These are phyloP conservation scores for Lentinula novae-zelandiae DNA, from an alignment of 1,284 basidiomycete genomes.

Conservation along the genomic window DNA sequence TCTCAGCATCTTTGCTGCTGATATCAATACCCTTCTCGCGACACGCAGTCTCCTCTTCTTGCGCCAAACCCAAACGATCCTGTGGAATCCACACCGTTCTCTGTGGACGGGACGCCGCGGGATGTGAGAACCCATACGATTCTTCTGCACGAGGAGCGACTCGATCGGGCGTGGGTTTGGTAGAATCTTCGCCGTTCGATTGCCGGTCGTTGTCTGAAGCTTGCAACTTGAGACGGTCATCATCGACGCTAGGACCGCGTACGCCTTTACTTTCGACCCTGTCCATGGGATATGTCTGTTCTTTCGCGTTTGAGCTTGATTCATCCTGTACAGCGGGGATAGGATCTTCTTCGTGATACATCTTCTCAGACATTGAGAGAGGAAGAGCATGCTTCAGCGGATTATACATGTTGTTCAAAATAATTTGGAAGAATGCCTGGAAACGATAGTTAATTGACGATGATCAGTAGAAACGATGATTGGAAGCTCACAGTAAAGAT, in stretches of 20 bases:
- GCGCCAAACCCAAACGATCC: conserved; percentile 64
- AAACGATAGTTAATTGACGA: no score
- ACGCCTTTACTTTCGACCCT: background rate
- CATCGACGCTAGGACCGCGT: conserved; percentile 3
- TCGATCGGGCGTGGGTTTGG: conserved; percentile 10
- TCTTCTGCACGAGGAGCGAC: conserved; percentile 26
- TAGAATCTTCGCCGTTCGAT: background rate
- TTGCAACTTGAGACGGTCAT: conserved; percentile 3
- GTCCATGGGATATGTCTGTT: conserved; percentile 8
- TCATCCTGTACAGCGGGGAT: background rate
- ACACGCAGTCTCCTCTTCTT: conserved; percentile 62
- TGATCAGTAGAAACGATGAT: no score
- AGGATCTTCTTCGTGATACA: conserved; percentile 28
- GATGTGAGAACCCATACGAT: conserved; percentile 75
- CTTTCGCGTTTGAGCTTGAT: background rate
- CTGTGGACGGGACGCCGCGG: conserved; percentile 72
- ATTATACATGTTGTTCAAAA: conserved; percentile 67
- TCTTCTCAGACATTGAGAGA: conserved; percentile 72
- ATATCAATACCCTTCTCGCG: conserved; percentile 53
- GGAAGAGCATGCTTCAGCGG: conserved; percentile 69
- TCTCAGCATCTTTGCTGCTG: conserved; percentile 42
- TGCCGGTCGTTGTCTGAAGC: background rate
- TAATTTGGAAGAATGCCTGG: conserved; percentile 63
- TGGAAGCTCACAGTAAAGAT: conserved; percentile 62
- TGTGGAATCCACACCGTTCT: conserved; percentile 78